Evolutionary conservation across 2,329 filamentous ascomycete genomes (phyloP), one percentile per base, ranked within the genome.

Genomic region (Clathrospora elynae): DNA sequence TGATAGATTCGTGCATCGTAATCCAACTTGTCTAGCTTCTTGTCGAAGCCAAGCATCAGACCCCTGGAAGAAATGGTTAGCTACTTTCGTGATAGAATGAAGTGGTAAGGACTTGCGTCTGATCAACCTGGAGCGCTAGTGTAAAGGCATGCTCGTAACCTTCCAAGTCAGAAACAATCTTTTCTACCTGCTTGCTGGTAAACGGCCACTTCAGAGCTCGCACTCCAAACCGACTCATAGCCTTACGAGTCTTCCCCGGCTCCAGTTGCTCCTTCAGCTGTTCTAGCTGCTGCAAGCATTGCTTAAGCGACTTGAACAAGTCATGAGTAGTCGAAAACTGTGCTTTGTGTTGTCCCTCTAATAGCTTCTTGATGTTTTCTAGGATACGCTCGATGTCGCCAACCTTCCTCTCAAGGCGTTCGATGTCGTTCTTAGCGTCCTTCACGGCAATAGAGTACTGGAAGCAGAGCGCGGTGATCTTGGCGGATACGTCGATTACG

Each of bases 171-270:
- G 17, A 30, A 42, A 60, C 33, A 3, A 54, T 52, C 35, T 36
- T 53, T 9, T 69, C 59, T 28, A 72, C 59, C 32, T 73, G 58
- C 28, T 67, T 63, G 28, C 61, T 71, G 19, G 61, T 54, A 29
- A 73, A 67, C 4, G 70, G 71, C 71, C 70, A 74, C 53, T 67
- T 73, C 11, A 74, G 54, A 30, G 67, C 61, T 42, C 65, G 62
- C 8, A 69, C 17, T 19, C 69, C 61, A 33, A 66, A 35, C 12
- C 52, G 52, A 17, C 51, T 61, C 62, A 71, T 71, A 1, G 45
- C 31, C 37, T 65, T 68, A 6, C 55, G 37, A 6, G n/a, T n/a
- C n/a, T n/a, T n/a, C n/a, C n/a, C n/a, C n/a, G 44, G 53, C n/a
- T 58, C 41, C 11, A 58, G 40, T n/a, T 47, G 26, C 4, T 11